Evolutionary conservation across 2,329 filamentous ascomycete species (phyloP).

Genomic region (Endoconidiophora laricicola): DNA sequence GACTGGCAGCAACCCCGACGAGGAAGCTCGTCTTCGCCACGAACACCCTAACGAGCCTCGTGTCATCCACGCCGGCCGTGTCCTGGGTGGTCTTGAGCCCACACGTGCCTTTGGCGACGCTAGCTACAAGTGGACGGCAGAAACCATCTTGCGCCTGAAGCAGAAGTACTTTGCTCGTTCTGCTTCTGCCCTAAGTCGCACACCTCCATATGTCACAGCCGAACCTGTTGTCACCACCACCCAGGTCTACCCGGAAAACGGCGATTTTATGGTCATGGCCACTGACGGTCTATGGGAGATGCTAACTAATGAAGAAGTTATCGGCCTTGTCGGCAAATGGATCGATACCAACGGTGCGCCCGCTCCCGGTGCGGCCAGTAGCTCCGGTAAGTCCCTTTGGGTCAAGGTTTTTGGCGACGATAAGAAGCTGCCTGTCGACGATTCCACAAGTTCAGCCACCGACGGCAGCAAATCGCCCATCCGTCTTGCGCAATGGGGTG

Average conservation of each 20-base stretch:
- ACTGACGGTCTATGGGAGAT: constrained; percentile 98
- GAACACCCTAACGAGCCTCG: constrained; percentile 81
- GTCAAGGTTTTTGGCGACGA: constrained; percentile 33
- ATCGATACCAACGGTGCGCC: constrained; percentile 55
- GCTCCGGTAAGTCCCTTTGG: constrained; percentile 52
- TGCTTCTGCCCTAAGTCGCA: constrained; percentile 62
- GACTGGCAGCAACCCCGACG: constrained; percentile 75
- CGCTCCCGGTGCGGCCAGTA: constrained; percentile 35
- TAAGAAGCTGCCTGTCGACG: constrained; percentile 53
- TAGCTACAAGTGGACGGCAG: constrained; percentile 85
- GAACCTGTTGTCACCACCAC: constrained; percentile 91
- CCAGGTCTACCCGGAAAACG: constrained; percentile 71
- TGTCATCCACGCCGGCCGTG: constrained; percentile 75
- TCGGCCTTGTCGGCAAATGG: constrained; percentile 93
- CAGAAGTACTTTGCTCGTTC: constrained; percentile 74
- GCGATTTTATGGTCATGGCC: constrained; percentile 91
- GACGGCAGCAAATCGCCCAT: constrained; percentile 58
- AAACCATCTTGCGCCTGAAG: constrained; percentile 69
- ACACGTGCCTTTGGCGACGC: constrained; percentile 92
- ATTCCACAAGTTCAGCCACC: constrained; percentile 50
- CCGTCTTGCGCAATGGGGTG: constrained; percentile 79
- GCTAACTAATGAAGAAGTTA: constrained; percentile 95
- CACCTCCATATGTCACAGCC: constrained; percentile 90
- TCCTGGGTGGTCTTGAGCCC: constrained; percentile 82
- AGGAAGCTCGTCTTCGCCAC: constrained; percentile 64